phyloP scores from a whole-genome alignment of 495 filamentous ascomycete genomes.

The Penicillium lagena region DNA sequence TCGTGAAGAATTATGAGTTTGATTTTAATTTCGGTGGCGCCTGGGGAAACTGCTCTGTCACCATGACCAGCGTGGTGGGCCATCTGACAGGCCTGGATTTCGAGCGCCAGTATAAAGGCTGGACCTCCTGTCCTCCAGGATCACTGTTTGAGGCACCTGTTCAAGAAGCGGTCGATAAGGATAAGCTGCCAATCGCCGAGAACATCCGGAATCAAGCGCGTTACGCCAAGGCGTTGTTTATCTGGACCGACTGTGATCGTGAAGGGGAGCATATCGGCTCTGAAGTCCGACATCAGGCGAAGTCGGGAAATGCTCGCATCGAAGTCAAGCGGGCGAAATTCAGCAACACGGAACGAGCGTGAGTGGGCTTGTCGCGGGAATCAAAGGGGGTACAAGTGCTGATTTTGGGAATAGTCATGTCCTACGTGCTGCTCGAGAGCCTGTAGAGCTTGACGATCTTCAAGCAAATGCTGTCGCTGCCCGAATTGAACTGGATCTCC shows the following conservation, averaged over 20 bases:
- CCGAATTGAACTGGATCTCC: slow-evolving; percentile 85
- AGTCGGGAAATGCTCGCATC: slow-evolving; percentile 62
- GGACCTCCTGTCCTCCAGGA: slow-evolving; percentile 73
- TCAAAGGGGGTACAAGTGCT: background rate
- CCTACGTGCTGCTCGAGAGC: slow-evolving; percentile 70
- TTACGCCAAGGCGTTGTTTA: slow-evolving; percentile 65
- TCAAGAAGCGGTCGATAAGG: slow-evolving; percentile 59
- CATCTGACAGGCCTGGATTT: slow-evolving; percentile 78
- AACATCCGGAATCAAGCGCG: slow-evolving; percentile 80
- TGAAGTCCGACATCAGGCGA: slow-evolving; percentile 82
- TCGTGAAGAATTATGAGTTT: slow-evolving; percentile 92
- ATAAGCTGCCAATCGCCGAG: slow-evolving; percentile 70
- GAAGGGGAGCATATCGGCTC: slow-evolving; percentile 95
- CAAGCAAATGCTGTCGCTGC: slow-evolving; percentile 86
- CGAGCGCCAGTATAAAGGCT: slow-evolving; percentile 58
- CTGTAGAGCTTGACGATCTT: slow-evolving; percentile 71
- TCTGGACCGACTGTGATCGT: slow-evolving; percentile 98
- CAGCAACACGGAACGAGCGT: slow-evolving; percentile 93
- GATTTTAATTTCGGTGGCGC: slow-evolving; percentile 73
- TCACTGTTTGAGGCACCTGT: slow-evolving; percentile 80
- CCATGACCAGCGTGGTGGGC: slow-evolving; percentile 87
- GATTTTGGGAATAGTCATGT: slow-evolving; percentile 51
- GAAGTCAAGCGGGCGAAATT: slow-evolving; percentile 83
- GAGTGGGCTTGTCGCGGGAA: slow-evolving; percentile 20
- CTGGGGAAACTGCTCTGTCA: slow-evolving; percentile 78